Conservation (phyloP, 2,329 filamentous ascomycete genomes). For the Emmonsiellopsis sp. region DNA sequence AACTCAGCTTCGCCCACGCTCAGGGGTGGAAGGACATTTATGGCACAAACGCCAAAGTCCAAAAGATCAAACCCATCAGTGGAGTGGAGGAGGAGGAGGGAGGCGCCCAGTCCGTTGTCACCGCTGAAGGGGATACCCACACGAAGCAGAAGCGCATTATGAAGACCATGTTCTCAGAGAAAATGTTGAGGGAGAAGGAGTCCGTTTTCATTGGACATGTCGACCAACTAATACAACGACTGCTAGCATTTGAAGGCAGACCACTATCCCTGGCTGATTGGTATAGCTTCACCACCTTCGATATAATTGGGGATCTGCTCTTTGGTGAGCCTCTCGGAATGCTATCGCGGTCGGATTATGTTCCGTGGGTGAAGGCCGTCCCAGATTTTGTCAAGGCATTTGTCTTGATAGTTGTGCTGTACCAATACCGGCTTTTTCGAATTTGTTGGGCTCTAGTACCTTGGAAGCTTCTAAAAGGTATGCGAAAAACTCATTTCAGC, state of each 20-base stretch:
- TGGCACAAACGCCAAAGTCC: slow-evolving; percentile 11
- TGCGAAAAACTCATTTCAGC: slow-evolving; percentile 1
- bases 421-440: slow-evolving; percentile 4
- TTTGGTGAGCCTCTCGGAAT: slow-evolving; percentile 16
- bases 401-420: slow-evolving; percentile 3
- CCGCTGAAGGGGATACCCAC: slow-evolving; percentile 16
- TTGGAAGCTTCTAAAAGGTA: background rate
- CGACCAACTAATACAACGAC: slow-evolving; percentile 13
- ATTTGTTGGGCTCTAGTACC: slow-evolving; percentile 1
- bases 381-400: slow-evolving; percentile 5
- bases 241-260: slow-evolving; percentile 1
- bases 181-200: slow-evolving; percentile 31
- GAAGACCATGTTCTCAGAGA: slow-evolving; percentile 34
- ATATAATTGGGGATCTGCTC: slow-evolving; percentile 17
- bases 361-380: slow-evolving; percentile 18
- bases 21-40: slow-evolving; percentile 22
- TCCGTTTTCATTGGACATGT: slow-evolving; percentile 19
- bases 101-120: slow-evolving; percentile 10
- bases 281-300: slow-evolving; percentile 18
- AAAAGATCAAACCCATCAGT: slow-evolving; percentile 2
- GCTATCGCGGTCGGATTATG: slow-evolving; percentile 11
- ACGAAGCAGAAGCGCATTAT: slow-evolving; percentile 22
- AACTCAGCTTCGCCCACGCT: slow-evolving; percentile 16
- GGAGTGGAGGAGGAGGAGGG: slow-evolving; percentile 5
- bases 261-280: slow-evolving; percentile 12